These are phyloP conservation scores for Ascochyta fabae DNA, from an alignment of 2,329 filamentous ascomycete genomes.

Conservation along the genomic window DNA sequence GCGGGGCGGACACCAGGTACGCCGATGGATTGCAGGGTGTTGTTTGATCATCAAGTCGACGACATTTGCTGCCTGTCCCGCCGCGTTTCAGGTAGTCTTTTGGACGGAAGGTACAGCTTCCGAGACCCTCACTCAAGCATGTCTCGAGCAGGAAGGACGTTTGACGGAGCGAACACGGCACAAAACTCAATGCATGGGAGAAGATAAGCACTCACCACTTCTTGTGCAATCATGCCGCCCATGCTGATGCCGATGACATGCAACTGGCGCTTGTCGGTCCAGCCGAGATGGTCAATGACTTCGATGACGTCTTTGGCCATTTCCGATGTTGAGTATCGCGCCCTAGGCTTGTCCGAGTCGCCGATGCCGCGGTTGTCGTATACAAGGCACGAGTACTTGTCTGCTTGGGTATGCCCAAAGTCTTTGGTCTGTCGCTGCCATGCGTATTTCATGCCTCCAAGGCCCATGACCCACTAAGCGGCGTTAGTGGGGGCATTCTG, in stretches of 20 bases:
- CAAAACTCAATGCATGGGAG: conserved; percentile 11
- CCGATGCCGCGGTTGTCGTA: conserved; percentile 89
- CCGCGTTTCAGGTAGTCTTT: conserved; percentile 15
- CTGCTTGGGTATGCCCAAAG: conserved; percentile 74
- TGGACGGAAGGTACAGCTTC: conserved; percentile 36
- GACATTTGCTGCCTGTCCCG: conserved; percentile 25
- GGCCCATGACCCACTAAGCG: conserved; percentile 77
- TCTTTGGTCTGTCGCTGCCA: conserved; percentile 86
- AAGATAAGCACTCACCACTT: conserved; percentile 61
- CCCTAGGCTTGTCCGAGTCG: conserved; percentile 75
- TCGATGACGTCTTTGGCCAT: conserved; percentile 84
- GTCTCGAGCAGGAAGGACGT: background rate
- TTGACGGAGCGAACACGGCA: conserved; percentile 1
- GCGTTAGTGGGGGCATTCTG: conserved; percentile 18
- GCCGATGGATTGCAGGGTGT: conserved; percentile 33
- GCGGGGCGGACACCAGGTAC: conserved; percentile 22
- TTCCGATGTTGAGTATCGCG: conserved; percentile 79
- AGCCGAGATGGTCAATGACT: conserved; percentile 71
- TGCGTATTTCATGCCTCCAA: conserved; percentile 70
- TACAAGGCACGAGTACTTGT: conserved; percentile 75
- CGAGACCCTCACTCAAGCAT: conserved; percentile 17
- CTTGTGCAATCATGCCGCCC: conserved; percentile 92
- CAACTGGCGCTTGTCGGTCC: conserved; percentile 64
- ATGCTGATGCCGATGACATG: conserved; percentile 82
- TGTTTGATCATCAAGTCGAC: conserved; percentile 24